A percentile compares a stretch with the other conserved stretches of the same genome.
These are phyloP conservation scores for Pezicula rhizophila DNA, from an alignment of 2,329 filamentous ascomycete species.

Conservation along the genomic window DNA sequence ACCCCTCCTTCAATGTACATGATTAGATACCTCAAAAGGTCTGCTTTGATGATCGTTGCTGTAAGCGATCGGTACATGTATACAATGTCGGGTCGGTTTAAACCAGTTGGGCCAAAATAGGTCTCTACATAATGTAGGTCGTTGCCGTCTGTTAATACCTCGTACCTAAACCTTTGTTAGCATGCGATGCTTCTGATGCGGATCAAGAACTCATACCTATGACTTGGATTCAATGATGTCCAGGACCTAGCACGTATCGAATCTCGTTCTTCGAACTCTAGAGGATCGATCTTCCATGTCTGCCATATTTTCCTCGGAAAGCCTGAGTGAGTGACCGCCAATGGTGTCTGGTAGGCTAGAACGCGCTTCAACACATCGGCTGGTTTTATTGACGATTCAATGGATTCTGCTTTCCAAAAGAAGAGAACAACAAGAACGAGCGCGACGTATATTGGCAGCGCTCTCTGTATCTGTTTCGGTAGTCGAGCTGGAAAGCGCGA, in stretches of 20 bases:
- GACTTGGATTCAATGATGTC: conserved; percentile 55
- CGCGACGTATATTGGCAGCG: conserved; percentile 20
- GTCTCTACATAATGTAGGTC: conserved; percentile 59
- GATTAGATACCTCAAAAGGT: conserved; percentile 58
- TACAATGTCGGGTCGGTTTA: conserved; percentile 63
- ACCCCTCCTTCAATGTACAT: conserved; percentile 60
- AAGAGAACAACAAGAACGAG: conserved; percentile 19
- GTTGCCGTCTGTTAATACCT: conserved; percentile 50
- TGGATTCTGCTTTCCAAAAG: conserved; percentile 14
- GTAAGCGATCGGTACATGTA: conserved; percentile 52
- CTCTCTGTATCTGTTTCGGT: conserved; percentile 16
- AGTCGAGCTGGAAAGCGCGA: conserved; percentile 2
- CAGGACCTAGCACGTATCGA: conserved; percentile 53
- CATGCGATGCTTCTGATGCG: conserved; percentile 39
- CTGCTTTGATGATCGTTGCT: conserved; percentile 59
- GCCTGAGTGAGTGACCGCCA: conserved; percentile 13
- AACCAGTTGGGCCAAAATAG: conserved; percentile 58
- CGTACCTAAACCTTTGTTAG: conserved; percentile 25
- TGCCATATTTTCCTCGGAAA: conserved; percentile 68
- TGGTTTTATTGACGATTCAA: conserved; percentile 2
- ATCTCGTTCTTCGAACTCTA: conserved; percentile 58
- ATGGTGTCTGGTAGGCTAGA: conserved; percentile 18
- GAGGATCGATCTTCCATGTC: conserved; percentile 63
- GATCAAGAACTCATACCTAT: conserved; percentile 40
- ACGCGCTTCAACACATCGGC: conserved; percentile 9